Evolutionary conservation across 805 yeast species (phyloP).

Genomic region (Hanseniaspora osmophila): DNA sequence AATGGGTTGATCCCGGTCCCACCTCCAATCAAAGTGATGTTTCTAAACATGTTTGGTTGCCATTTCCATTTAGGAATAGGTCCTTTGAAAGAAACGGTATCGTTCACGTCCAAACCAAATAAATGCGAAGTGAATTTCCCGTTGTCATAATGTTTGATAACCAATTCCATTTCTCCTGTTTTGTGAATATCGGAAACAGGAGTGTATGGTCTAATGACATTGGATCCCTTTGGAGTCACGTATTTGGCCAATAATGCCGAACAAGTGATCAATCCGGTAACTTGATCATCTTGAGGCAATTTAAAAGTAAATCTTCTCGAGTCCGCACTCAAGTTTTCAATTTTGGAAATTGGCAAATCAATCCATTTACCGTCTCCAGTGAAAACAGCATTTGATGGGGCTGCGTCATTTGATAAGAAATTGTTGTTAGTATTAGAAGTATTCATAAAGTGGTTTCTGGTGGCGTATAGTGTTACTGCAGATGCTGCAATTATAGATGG

Average conservation of each 20-base stretch:
- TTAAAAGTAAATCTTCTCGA: conserved; percentile 59
- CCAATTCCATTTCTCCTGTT: conserved; percentile 63
- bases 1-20: conserved; percentile 96
- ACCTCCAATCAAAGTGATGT: conserved; percentile 79
- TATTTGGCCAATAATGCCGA: conserved; percentile 71
- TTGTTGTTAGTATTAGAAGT: conserved; percentile 15
- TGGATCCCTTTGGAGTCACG: conserved; percentile 69
- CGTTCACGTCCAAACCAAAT: conserved; percentile 56
- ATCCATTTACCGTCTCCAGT: conserved; percentile 56
- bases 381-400: conserved; percentile 31
- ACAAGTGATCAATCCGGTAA: conserved; percentile 66
- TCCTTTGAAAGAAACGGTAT: conserved; percentile 82
- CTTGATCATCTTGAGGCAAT: conserved; percentile 50
- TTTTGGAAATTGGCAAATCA: conserved; percentile 40
- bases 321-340: conserved; percentile 38
- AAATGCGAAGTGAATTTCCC: conserved; percentile 78
- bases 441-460: background rate
- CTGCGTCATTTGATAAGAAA: conserved; percentile 22
- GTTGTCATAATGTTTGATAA: conserved; percentile 70
- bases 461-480: conserved; percentile 27
- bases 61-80: conserved; percentile 86
- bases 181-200: conserved; percentile 62
- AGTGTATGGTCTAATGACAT: conserved; percentile 80
- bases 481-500: conserved; percentile 35
- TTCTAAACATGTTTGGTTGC: conserved; percentile 71